A percentile compares a stretch with the other conserved stretches of the same genome.
Evolutionary conservation across 139 green algal species (phyloP).

Genomic region (Penium margaritaceum): DNA sequence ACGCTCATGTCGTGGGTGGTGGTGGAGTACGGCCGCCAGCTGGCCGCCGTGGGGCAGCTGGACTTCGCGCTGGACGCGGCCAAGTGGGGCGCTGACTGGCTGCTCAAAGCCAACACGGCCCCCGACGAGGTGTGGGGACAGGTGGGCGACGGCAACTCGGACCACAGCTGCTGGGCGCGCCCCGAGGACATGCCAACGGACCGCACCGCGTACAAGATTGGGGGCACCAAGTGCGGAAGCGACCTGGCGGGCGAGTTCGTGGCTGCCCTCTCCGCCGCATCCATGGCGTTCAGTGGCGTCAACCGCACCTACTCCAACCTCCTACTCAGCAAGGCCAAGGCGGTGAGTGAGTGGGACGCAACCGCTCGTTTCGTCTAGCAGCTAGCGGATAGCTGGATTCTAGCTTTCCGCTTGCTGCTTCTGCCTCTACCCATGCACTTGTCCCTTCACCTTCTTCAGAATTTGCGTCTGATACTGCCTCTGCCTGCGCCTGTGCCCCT

Average conservation of each 20-base stretch:
- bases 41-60: background rate
- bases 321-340: conserved; percentile 3
- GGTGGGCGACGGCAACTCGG: conserved; percentile 24
- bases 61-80: conserved; percentile 53
- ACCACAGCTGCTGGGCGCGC: conserved; percentile 27
- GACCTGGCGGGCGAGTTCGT: conserved; percentile 22
- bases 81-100: conserved; percentile 62
- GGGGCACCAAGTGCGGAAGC: background rate
- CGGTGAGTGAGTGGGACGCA: conserved; percentile 8
- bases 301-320: conserved; percentile 1
- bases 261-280: conserved; percentile 26
- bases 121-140: background rate
- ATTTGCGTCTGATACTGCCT: background rate
- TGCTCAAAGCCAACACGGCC: conserved; percentile 48
- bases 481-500: no score
- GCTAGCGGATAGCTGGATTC: background rate
- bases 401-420: no score
- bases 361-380: background rate
- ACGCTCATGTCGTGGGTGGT: conserved; percentile 48
- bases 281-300: conserved; percentile 13
- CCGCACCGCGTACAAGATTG: conserved; percentile 15
- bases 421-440: no score
- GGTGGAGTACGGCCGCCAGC: conserved; percentile 48
- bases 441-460: no score
- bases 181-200: conserved; percentile 17